Base-by-base conservation (phyloP, 305 asterid genomes). In the Fraxinus velutina region DNA sequence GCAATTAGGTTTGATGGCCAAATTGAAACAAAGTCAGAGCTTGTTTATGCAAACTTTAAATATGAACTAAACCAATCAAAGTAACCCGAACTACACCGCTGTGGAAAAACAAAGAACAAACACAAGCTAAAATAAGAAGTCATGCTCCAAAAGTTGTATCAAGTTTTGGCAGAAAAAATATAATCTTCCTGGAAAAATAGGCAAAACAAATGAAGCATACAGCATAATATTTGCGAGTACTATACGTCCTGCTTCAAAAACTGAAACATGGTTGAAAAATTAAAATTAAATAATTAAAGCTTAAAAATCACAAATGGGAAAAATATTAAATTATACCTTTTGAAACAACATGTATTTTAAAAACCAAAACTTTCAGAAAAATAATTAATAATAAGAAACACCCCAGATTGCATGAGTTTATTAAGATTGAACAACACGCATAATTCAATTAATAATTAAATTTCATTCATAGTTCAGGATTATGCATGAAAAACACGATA, bases 371-470 rank as follows among this genome's bases (percentile, higher is more conserved):
- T 71, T 71, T 6, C 15, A 33, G 42, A 33, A 6, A 71, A 71
- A 32, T 24, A 9, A 71, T 32, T 70, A 29, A 6, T 32, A 73
- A 57, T 57, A 36, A 24, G 32, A 80, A 68, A 24, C 64, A 57
- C 64, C 52, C 60, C 84, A 83, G 27, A 86, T 75, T 57, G 79
- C 0, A 55, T 75, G 62, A 77, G 80, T 50, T 68, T 36, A 50
- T 10, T 9, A 33, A 21, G 24, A 27, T 21, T 36, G 36, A 36
- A 39, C 71, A n/a, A 39, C 42, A 62, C 29, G 64, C 66, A 3
- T 6, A 33, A 33, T 37, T 36, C 32, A 29, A 29, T 29, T 42
- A 76, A 12, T 19, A 12, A 39, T 50, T 30, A 15, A 82, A 60
- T 15, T 70, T 29, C 74, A 68, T 68, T 68, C 36, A 6, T 15